Percentiles rank a stretch among this genome's conserved stretches.
These are phyloP conservation scores for Dalechampia spathulata DNA, from an alignment of 441 rosid genomes.

Conservation along the genomic window DNA sequence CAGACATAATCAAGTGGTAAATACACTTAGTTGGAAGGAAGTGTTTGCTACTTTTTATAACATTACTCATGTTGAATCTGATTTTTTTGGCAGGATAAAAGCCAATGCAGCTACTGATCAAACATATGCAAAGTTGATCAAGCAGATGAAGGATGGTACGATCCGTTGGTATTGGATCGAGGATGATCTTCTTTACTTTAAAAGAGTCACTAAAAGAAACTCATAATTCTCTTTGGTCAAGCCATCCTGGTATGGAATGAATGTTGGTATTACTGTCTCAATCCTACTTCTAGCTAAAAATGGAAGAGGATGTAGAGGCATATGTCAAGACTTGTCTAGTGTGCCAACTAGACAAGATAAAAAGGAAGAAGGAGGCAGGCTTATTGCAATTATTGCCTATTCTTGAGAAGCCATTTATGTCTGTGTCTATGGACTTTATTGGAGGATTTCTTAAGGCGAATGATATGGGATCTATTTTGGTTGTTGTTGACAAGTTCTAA, in stretches of 20 bases:
- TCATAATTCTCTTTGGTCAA: background rate
- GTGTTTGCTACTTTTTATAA: background rate
- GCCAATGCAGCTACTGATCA: fast-evolving
- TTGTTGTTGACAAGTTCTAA: fast-evolving
- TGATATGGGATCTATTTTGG: background rate
- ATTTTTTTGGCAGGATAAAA: background rate
- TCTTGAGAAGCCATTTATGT: background rate
- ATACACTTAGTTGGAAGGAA: background rate
- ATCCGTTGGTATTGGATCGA: too few species aligned
- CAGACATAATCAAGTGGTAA: background rate
- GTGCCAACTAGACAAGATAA: background rate
- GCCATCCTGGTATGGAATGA: background rate
- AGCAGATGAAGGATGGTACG: background rate
- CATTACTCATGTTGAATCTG: background rate
- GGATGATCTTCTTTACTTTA: too few species aligned
- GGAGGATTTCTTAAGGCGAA: background rate
- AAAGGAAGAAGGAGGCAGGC: background rate
- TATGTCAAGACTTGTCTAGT: conserved; percentile 4
- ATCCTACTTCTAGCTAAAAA: background rate
- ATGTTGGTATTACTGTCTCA: background rate
- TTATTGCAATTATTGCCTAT: background rate
- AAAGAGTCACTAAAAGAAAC: background rate
- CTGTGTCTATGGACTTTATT: background rate
- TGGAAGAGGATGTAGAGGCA: background rate
- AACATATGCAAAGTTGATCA: background rate